phyloP scores from a whole-genome alignment of 2,329 filamentous ascomycete species.

The Penicillium occitanis region DNA sequence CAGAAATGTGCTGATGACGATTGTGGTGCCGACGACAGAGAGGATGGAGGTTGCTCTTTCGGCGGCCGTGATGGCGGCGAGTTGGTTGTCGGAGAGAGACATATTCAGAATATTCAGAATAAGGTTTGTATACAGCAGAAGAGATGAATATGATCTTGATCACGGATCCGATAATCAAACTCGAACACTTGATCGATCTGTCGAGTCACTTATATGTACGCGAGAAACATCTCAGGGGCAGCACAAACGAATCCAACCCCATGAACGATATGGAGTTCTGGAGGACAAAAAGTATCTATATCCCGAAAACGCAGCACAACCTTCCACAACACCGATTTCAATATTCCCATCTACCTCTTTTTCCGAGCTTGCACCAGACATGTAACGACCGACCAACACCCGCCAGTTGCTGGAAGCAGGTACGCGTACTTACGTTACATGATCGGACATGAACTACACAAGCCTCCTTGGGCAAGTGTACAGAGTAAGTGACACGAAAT shows the following conservation, averaged over 20 bases:
- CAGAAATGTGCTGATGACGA: slow-evolving; percentile 71
- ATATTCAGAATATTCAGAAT: slow-evolving; percentile 23
- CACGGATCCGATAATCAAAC: neutral
- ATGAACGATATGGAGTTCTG: neutral
- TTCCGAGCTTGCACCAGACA: neutral
- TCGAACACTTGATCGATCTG: neutral
- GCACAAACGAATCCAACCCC: neutral
- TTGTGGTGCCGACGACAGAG: slow-evolving; percentile 67
- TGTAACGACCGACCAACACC: neutral
- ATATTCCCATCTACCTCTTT: neutral
- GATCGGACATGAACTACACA: neutral
- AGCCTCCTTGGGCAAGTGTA: neutral
- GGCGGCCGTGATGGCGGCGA: slow-evolving; percentile 59
- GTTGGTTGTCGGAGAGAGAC: slow-evolving; percentile 37
- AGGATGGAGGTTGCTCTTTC: slow-evolving; percentile 69
- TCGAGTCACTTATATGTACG: neutral
- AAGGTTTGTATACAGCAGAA: too few relatives aligned
- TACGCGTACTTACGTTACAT: neutral
- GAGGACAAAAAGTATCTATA: neutral
- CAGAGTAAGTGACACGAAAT: neutral
- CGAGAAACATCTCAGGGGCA: neutral
- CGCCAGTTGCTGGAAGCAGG: neutral
- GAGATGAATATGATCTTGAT: too few relatives aligned
- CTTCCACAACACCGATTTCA: slow-evolving; percentile 3
- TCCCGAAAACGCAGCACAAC: neutral